phyloP scores from a whole-genome alignment of 306 rosid genomes.

The Cyamopsis tetragonoloba region DNA sequence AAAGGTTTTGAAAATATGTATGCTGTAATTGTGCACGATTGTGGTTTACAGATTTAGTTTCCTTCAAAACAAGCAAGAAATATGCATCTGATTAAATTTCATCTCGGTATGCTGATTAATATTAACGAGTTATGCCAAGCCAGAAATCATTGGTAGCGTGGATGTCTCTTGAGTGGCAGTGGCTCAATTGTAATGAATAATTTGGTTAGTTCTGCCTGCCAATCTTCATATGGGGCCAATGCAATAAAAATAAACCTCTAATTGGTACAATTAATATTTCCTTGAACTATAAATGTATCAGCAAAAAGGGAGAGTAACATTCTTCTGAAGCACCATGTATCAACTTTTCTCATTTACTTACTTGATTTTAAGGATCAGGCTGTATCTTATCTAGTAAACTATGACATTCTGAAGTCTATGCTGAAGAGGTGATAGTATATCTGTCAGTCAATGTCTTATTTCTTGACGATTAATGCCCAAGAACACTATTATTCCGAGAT shows the following conservation, averaged over 20 bases:
- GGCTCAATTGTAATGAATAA: not conserved
- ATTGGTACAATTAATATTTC: not conserved
- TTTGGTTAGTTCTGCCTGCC: not conserved
- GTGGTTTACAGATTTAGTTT: not conserved
- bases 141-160: not conserved
- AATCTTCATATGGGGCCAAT: not conserved
- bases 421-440: not conserved
- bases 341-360: not conserved
- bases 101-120: not conserved
- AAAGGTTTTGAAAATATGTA: not conserved
- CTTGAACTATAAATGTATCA: not conserved
- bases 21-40: not conserved
- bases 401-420: not conserved
- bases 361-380: not conserved
- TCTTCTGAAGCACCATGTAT: not conserved
- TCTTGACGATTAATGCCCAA: not conserved
- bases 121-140: not conserved
- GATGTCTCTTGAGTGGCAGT: constrained; percentile 1
- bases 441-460: not conserved
- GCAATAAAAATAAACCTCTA: not conserved
- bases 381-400: not conserved
- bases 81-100: not conserved
- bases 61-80: not conserved
- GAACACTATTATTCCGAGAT: not conserved
- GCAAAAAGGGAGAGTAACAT: not conserved